These are phyloP conservation scores for Neocatenulostroma microsporum DNA, from an alignment of 2,329 filamentous ascomycete genomes.

Conservation along the genomic window DNA sequence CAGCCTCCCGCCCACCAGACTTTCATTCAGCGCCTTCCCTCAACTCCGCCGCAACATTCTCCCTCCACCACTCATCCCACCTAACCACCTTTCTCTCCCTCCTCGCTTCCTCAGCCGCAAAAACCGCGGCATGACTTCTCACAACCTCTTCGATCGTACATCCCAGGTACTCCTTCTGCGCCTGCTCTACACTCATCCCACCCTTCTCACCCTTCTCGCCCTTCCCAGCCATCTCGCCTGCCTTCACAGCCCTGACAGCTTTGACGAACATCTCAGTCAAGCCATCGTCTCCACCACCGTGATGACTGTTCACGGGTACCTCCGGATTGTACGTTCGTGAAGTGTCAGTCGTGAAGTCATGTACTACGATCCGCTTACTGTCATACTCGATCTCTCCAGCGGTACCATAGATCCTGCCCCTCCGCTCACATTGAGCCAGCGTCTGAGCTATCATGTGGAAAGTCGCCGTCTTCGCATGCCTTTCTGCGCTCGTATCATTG, in stretches of 20 bases:
- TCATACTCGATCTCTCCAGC: slow-evolving; percentile 82
- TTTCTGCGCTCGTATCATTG: slow-evolving; percentile 19
- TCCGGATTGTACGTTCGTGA: slow-evolving; percentile 54
- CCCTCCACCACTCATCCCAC: slow-evolving; percentile 33
- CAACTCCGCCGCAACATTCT: too few relatives aligned
- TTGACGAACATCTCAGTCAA: slow-evolving; percentile 73
- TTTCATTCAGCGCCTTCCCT: too few relatives aligned
- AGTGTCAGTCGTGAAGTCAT: slow-evolving; percentile 58
- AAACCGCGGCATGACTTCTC: slow-evolving; percentile 86
- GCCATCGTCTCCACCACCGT: slow-evolving; percentile 73
- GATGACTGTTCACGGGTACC: slow-evolving; percentile 42
- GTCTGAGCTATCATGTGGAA: slow-evolving; percentile 95
- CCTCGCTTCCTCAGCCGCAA: slow-evolving; percentile 85
- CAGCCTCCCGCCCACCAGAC: too few relatives aligned
- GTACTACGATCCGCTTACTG: slow-evolving; percentile 64
- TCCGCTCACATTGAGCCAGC: slow-evolving; percentile 75
- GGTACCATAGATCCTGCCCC: slow-evolving; percentile 78
- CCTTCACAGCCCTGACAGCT: slow-evolving; percentile 72
- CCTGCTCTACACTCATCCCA: slow-evolving; percentile 56
- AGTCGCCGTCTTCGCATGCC: slow-evolving; percentile 71
- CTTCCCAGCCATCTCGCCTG: too few relatives aligned
- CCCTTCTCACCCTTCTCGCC: too few relatives aligned
- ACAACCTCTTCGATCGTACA: slow-evolving; percentile 81
- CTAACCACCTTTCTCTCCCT: slow-evolving; percentile 60
- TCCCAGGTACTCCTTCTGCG: slow-evolving; percentile 68